Evolutionary conservation across 2,329 filamentous ascomycete species (phyloP).

Genomic region (Teratosphaeria zuluensis): DNA sequence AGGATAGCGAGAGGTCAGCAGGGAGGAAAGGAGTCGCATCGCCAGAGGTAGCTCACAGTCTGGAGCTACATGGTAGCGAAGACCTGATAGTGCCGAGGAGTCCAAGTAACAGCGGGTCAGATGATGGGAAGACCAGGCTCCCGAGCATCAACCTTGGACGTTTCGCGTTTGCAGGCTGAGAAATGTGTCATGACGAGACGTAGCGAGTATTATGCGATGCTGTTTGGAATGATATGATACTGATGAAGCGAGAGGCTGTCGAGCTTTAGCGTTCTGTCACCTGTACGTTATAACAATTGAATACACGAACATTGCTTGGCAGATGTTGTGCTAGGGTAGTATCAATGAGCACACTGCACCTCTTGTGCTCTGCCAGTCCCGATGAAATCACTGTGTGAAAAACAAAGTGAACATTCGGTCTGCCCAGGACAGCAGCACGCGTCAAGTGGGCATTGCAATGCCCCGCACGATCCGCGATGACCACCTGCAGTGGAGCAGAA

Average conservation of each 20-base stretch:
- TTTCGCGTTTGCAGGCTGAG: conserved; percentile 28
- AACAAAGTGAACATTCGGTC: too few relatives aligned
- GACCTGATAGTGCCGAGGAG: conserved; percentile 39
- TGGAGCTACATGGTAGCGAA: conserved; percentile 34
- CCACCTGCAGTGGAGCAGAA: too few relatives aligned
- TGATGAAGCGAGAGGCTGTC: background rate
- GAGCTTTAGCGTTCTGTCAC: background rate
- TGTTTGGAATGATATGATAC: background rate
- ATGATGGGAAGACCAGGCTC: conserved; percentile 24
- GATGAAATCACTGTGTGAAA: too few relatives aligned
- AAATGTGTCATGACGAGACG: background rate
- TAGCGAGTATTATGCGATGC: background rate
- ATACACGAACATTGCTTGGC: background rate
- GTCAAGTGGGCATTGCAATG: too few relatives aligned
- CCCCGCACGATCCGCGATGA: too few relatives aligned
- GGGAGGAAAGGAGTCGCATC: conserved; percentile 13
- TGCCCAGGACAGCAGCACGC: too few relatives aligned
- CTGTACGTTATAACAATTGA: background rate
- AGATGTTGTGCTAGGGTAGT: background rate
- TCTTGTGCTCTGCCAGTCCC: too few relatives aligned
- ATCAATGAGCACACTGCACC: too few relatives aligned
- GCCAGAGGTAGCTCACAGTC: conserved; percentile 10
- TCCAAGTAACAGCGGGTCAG: conserved; percentile 29
- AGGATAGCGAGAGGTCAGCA: conserved; percentile 17
- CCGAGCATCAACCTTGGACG: conserved; percentile 29